Evolutionary conservation across 2,329 filamentous ascomycete genomes (phyloP).

Genomic region (Fusarium xyrophilum): DNA sequence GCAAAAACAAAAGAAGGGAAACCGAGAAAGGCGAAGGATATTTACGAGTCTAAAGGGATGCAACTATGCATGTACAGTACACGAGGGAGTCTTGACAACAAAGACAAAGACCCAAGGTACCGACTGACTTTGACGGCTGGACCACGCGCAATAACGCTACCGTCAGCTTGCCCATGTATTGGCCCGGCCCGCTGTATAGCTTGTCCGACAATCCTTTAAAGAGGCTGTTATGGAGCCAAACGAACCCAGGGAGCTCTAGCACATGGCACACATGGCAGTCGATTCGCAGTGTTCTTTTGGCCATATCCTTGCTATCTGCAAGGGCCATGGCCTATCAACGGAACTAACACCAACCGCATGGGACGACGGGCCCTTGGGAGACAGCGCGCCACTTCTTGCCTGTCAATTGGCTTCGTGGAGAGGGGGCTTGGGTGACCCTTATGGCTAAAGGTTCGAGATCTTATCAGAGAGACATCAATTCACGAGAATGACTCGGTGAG

Average conservation of each 20-base stretch:
- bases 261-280: constrained; percentile 29
- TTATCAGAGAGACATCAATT: constrained; percentile 6
- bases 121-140: constrained; percentile 30
- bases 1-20: constrained; percentile 7
- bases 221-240: constrained; percentile 23
- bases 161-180: constrained; percentile 30
- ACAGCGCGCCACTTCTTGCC: constrained; percentile 30
- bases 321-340: constrained; percentile 41
- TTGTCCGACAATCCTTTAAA: constrained; percentile 23
- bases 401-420: constrained; percentile 31
- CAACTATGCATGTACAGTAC: constrained; percentile 17
- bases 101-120: constrained; percentile 10
- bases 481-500: neutral
- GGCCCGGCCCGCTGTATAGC: constrained; percentile 25
- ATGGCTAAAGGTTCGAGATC: constrained; percentile 25
- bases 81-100: constrained; percentile 36
- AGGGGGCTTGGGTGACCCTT: constrained; percentile 24
- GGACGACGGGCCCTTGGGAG: constrained; percentile 28
- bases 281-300: constrained; percentile 28
- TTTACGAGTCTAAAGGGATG: constrained; percentile 32
- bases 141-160: constrained; percentile 34
- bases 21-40: constrained; percentile 11
- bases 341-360: constrained; percentile 29
- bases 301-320: constrained; percentile 41
- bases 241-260: constrained; percentile 25